Conservation (phyloP, 2,329 filamentous ascomycete genomes). For the Verticillium longisporum region DNA sequence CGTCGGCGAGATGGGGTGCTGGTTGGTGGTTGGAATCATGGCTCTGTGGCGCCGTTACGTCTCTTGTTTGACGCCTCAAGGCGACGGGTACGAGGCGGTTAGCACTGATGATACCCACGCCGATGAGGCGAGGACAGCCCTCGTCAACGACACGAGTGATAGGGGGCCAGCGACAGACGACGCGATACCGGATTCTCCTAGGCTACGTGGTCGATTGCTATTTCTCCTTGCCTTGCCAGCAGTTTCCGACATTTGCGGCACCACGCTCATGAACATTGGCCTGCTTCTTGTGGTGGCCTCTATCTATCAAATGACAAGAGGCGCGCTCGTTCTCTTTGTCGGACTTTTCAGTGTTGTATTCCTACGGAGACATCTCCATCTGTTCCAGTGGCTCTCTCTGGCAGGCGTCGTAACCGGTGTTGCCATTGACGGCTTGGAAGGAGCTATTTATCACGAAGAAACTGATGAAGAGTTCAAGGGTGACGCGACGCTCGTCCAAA, state of each 20-base stretch:
- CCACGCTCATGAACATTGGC: constrained; percentile 95
- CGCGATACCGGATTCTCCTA: constrained; percentile 42
- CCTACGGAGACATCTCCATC: constrained; percentile 66
- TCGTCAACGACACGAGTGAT: constrained; percentile 32
- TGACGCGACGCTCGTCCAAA: constrained; percentile 13
- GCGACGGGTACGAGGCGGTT: constrained; percentile 61
- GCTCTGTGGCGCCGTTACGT: constrained; percentile 56
- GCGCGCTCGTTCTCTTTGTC: constrained; percentile 90
- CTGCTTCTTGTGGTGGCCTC: constrained; percentile 89
- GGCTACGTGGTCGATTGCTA: constrained; percentile 65
- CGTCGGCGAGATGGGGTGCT: constrained; percentile 90
- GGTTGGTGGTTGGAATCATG: constrained; percentile 75
- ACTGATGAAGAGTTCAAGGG: constrained; percentile 28
- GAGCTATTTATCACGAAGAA: constrained; percentile 68
- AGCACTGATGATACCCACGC: constrained; percentile 35
- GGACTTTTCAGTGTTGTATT: constrained; percentile 93
- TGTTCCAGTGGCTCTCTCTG: constrained; percentile 92
- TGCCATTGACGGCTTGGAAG: constrained; percentile 81
- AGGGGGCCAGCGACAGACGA: constrained; percentile 40
- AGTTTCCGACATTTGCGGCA: constrained; percentile 89
- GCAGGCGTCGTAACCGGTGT: constrained; percentile 84
- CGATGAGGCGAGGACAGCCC: constrained; percentile 28
- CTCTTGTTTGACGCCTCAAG: constrained; percentile 32
- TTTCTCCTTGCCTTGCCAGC: constrained; percentile 76
- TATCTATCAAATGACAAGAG: constrained; percentile 98